A percentile compares a stretch with the other conserved stretches of the same genome.
phyloP scores from a whole-genome alignment of 371 early-diverging fungal genomes.

The Fennellomyces sp. region DNA sequence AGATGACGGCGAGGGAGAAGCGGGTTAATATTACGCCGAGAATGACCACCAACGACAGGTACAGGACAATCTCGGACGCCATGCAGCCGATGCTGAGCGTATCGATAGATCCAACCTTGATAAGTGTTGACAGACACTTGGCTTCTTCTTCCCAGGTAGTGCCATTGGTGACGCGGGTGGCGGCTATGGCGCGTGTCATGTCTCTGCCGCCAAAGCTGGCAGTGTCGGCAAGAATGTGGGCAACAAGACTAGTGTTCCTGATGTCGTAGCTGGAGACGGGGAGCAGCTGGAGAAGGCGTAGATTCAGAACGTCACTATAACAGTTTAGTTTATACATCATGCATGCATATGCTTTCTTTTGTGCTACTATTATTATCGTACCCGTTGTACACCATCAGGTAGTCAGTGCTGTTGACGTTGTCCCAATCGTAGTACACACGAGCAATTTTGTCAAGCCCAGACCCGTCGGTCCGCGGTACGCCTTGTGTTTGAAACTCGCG shows the following conservation, averaged over 20 bases:
- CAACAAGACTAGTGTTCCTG: conserved; percentile 29
- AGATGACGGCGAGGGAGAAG: conserved; percentile 75
- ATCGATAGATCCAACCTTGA: conserved; percentile 80
- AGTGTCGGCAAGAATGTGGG: conserved; percentile 19
- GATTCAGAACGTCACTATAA: conserved; percentile 42
- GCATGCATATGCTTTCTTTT: conserved; percentile 6
- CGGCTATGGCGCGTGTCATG: conserved; percentile 35
- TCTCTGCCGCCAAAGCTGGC: conserved; percentile 37
- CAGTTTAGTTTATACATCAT: conserved; percentile 5
- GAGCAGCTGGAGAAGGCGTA: conserved; percentile 33
- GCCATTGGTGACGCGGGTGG: conserved; percentile 9
- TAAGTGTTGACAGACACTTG: conserved; percentile 65
- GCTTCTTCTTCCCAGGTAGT: conserved; percentile 44
- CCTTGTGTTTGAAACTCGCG: conserved; percentile 34
- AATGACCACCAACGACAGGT: conserved; percentile 57
- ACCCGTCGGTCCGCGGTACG: conserved; percentile 19
- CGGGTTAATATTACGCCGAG: conserved; percentile 62
- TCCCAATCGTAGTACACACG: conserved; percentile 76
- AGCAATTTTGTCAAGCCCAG: conserved; percentile 41
- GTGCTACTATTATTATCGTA: conserved; percentile 23
- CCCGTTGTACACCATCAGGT: conserved; percentile 74
- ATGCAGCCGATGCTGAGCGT: conserved; percentile 73
- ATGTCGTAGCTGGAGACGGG: conserved; percentile 26
- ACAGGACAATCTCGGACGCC: conserved; percentile 65
- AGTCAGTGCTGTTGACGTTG: conserved; percentile 48